Percentiles rank a stretch among this genome's conserved stretches.
phyloP scores from a whole-genome alignment of 495 filamentous ascomycete genomes.

The Lentithecium fluviatile region DNA sequence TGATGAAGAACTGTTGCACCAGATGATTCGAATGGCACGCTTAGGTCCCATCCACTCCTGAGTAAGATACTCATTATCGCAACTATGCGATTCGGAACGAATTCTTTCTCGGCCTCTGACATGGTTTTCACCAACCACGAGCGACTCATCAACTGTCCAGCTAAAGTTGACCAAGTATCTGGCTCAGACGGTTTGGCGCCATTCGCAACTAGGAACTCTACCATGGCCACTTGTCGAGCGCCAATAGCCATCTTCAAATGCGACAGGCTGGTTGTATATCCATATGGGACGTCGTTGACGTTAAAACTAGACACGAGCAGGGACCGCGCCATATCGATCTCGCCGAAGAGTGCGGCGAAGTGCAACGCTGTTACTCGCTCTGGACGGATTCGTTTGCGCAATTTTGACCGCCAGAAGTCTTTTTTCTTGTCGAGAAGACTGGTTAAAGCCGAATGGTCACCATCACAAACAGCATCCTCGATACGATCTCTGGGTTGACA shows the following conservation, averaged over 20 bases:
- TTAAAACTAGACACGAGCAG: constrained; percentile 17
- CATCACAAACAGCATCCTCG: constrained; percentile 25
- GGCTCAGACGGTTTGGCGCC: constrained; percentile 27
- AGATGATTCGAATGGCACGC: constrained; percentile 22
- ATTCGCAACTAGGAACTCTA: constrained; percentile 29
- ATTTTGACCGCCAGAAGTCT: constrained; percentile 25
- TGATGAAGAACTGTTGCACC: constrained; percentile 31
- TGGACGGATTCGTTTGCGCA: constrained; percentile 23
- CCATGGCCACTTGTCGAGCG: constrained; percentile 34
- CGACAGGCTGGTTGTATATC: constrained; percentile 28
- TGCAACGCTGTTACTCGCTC: constrained; percentile 30
- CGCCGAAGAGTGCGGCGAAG: constrained; percentile 32
- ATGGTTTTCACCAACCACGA: constrained; percentile 34
- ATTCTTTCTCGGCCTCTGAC: constrained; percentile 26
- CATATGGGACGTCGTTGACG: constrained; percentile 32
- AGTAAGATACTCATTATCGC: constrained; percentile 25
- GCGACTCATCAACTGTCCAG: constrained; percentile 27
- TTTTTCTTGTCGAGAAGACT: constrained; percentile 27
- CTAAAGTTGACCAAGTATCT: constrained; percentile 31
- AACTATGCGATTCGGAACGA: constrained; percentile 20
- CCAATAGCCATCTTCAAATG: constrained; percentile 32
- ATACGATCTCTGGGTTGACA: constrained; percentile 39
- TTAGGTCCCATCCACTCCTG: constrained; percentile 25
- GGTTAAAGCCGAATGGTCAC: constrained; percentile 20
- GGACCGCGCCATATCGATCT: constrained; percentile 29